Evolutionary conservation across 139 green algal genomes (phyloP).

Genomic region (Chlorella sp.): DNA sequence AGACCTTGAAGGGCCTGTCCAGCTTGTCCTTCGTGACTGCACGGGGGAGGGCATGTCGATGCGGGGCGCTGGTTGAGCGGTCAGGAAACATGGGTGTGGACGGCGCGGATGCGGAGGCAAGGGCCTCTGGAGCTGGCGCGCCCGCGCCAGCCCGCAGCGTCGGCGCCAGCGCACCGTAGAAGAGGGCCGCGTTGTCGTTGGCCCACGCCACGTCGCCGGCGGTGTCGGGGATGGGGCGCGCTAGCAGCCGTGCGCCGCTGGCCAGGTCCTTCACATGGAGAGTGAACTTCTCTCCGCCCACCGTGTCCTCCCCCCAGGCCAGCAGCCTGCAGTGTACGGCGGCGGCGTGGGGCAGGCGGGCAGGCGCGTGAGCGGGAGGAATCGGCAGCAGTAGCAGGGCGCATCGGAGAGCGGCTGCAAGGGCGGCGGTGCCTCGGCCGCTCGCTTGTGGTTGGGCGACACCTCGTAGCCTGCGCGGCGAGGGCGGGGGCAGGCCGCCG

Average conservation of each 20-base stretch:
- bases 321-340: slow-evolving; percentile 58
- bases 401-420: not conserved
- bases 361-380: not conserved
- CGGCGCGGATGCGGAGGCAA: too few species aligned
- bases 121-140: too few species aligned
- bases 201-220: slow-evolving; percentile 61
- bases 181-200: slow-evolving; percentile 60
- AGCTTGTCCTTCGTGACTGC: slow-evolving; percentile 50
- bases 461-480: slow-evolving; percentile 38
- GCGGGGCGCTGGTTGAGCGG: too few species aligned
- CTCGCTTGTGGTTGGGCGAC: slow-evolving; percentile 62
- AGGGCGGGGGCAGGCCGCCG: too few species aligned
- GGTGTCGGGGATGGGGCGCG: slow-evolving; percentile 58
- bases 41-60: too few species aligned
- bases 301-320: slow-evolving; percentile 76
- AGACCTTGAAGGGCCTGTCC: slow-evolving; percentile 59
- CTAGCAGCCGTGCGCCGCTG: slow-evolving; percentile 56
- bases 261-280: slow-evolving; percentile 76
- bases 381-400: not conserved
- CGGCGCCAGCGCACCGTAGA: slow-evolving; percentile 86
- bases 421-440: not conserved
- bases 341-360: not conserved
- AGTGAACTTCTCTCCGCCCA: slow-evolving; percentile 82
- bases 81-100: too few species aligned
- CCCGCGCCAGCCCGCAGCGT: too few species aligned